Conservation (phyloP, 345 rosid species). For the Bruguiera sexangula region DNA sequence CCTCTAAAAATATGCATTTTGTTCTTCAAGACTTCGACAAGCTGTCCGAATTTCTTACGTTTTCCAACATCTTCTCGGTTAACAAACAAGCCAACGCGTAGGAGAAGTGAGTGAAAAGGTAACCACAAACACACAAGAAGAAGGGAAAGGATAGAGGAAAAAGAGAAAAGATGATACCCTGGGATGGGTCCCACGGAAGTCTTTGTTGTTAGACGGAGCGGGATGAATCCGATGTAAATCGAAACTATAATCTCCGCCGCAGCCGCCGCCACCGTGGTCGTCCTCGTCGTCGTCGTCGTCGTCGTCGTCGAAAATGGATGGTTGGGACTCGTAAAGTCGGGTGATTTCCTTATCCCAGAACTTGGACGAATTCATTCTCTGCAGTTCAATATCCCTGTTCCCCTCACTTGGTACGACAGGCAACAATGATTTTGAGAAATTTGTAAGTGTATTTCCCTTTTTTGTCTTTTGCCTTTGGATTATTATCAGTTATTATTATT, state of each 20-base stretch:
- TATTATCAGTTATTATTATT: background rate
- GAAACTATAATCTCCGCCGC: conserved; percentile 21
- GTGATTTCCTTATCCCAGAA: conserved; percentile 38
- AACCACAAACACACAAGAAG: background rate
- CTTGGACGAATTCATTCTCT: conserved; percentile 32
- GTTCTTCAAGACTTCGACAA: background rate
- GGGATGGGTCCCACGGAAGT: conserved; percentile 5
- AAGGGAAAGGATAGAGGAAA: background rate
- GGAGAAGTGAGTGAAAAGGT: no score
- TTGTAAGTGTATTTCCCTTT: no score
- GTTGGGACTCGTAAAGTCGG: conserved; percentile 23
- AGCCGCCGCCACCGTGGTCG: background rate
- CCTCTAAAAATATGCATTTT: background rate
- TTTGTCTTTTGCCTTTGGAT: background rate
- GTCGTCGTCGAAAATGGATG: conserved; percentile 26
- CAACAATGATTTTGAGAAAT: no score
- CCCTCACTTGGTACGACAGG: no score
- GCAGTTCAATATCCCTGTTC: background rate
- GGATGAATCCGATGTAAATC: conserved; percentile 16
- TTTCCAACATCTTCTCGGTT: background rate
- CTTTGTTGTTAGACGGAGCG: background rate
- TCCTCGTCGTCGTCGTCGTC: conserved; percentile 14
- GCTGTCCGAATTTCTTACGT: background rate
- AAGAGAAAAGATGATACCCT: conserved; percentile 18
- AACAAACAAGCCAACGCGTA: background rate